Conservation (phyloP, 2,329 filamentous ascomycete species). For the Scedosporium apiospermum region DNA sequence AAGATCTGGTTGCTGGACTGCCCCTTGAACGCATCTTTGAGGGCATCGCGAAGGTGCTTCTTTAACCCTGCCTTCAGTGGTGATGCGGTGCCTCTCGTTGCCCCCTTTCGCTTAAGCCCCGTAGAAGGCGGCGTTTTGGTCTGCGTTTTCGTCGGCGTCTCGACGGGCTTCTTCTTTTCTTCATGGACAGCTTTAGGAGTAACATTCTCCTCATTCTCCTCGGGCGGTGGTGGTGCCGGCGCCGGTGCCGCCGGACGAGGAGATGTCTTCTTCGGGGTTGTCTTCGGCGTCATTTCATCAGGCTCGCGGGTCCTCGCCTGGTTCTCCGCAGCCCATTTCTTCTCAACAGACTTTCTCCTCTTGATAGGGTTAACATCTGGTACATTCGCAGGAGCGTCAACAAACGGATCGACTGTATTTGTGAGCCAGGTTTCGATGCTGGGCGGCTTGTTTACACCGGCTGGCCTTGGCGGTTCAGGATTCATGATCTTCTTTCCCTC, state of each 20-base stretch:
- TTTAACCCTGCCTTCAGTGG: conserved; percentile 37
- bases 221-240: not conserved
- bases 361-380: conserved; percentile 8
- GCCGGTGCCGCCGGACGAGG: not conserved
- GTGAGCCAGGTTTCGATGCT: conserved; percentile 59
- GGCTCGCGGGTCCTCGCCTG: conserved; percentile 3
- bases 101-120: conserved; percentile 45
- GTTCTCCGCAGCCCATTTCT: conserved; percentile 16
- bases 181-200: conserved; percentile 9
- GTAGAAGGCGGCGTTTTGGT: conserved; percentile 23
- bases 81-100: conserved; percentile 40
- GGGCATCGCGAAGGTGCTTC: conserved; percentile 44
- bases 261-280: not conserved
- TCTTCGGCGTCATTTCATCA: not conserved
- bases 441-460: conserved; percentile 42
- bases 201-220: not conserved
- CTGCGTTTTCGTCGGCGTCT: conserved; percentile 4
- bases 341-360: conserved; percentile 23
- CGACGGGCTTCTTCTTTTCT: conserved; percentile 12
- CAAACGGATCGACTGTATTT: conserved; percentile 52
- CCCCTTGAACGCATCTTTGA: conserved; percentile 54
- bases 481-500: conserved; percentile 58
- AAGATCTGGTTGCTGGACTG: conserved; percentile 42
- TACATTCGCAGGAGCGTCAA: conserved; percentile 26
- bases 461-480: conserved; percentile 43